These are phyloP conservation scores for Melaleuca alternifolia DNA, from an alignment of 345 rosid genomes.

Conservation along the genomic window DNA sequence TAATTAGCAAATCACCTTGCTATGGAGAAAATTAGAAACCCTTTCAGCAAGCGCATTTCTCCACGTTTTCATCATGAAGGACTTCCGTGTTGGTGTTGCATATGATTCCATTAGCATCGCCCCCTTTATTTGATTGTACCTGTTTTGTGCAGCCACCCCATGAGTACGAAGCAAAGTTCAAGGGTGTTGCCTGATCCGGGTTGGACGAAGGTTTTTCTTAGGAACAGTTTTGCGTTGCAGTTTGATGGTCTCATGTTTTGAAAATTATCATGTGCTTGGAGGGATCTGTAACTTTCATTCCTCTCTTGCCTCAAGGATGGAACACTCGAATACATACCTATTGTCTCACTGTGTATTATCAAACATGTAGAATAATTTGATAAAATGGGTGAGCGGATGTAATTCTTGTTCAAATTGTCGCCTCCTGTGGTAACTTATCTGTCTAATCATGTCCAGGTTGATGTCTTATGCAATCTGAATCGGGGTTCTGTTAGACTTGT, in stretches of 20 bases:
- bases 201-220: neutral
- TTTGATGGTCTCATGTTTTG: neutral
- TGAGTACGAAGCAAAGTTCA: slow-evolving; percentile 60
- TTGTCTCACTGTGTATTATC: neutral
- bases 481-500: neutral
- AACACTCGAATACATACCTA: neutral
- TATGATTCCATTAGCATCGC: neutral
- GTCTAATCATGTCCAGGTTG: neutral
- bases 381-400: too few relatives aligned
- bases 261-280: neutral
- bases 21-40: neutral
- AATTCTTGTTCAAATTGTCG: too few relatives aligned
- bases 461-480: neutral
- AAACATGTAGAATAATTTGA: neutral
- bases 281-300: neutral
- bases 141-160: slow-evolving; percentile 36
- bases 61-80: neutral
- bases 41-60: neutral
- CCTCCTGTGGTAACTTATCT: too few relatives aligned
- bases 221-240: neutral
- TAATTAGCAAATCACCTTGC: neutral
- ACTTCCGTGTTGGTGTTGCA: neutral
- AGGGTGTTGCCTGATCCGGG: slow-evolving; percentile 8
- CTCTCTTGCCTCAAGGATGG: neutral
- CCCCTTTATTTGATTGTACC: neutral